phyloP scores from a whole-genome alignment of 2,329 filamentous ascomycete species.

The Beauveria caledonica region DNA sequence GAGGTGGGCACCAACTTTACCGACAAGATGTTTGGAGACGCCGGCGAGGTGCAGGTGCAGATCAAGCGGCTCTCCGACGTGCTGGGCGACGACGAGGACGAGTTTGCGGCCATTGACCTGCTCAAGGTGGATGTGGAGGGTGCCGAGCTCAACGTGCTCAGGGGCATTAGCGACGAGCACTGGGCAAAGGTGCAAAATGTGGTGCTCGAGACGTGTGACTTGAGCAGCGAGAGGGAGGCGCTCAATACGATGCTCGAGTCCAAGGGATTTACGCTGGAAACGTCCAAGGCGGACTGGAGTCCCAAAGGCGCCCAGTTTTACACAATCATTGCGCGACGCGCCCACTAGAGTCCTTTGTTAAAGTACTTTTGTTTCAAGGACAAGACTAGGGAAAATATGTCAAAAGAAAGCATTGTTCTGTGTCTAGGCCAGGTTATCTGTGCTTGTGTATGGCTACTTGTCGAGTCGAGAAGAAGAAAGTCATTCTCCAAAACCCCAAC shows the following conservation, averaged over 20 bases:
- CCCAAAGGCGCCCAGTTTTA: conserved; percentile 2
- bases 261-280: conserved; percentile 16
- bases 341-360: not conserved
- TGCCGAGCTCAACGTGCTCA: conserved; percentile 17
- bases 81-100: conserved; percentile 2
- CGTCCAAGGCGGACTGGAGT: conserved; percentile 11
- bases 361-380: too few relatives aligned
- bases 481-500: too few relatives aligned
- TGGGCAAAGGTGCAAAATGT: conserved; percentile 17
- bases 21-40: conserved; percentile 5
- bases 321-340: conserved; percentile 8
- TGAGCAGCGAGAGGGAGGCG: conserved; percentile 6
- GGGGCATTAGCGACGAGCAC: conserved; percentile 17
- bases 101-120: conserved; percentile 17
- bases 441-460: too few relatives aligned
- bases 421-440: too few relatives aligned
- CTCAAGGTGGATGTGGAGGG: conserved; percentile 22
- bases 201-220: conserved; percentile 16
- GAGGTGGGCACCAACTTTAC: conserved; percentile 7
- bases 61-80: conserved; percentile 16
- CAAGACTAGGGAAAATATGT: not conserved
- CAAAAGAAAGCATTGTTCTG: too few relatives aligned
- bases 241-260: conserved; percentile 15
- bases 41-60: conserved; percentile 11
- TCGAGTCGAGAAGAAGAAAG: too few relatives aligned